Conservation (phyloP, 2,329 filamentous ascomycete species). For the Keithomyces neogunnii region DNA sequence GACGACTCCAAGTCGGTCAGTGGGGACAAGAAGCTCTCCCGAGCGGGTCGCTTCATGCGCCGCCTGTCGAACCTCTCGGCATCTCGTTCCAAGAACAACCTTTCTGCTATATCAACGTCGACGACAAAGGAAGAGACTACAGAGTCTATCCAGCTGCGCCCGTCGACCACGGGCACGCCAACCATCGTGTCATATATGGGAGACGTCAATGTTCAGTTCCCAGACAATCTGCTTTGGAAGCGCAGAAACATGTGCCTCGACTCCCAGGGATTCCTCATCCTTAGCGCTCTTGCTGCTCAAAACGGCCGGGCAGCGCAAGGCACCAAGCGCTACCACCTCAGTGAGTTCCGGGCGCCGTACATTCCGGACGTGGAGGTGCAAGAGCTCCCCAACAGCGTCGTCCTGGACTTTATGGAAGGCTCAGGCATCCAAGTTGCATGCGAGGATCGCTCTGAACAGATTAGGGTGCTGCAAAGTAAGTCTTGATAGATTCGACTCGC, state of each 20-base stretch:
- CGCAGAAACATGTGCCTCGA: slow-evolving; percentile 82
- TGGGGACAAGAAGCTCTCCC: slow-evolving; percentile 39
- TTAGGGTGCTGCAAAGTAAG: slow-evolving; percentile 45
- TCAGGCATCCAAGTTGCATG: slow-evolving; percentile 57
- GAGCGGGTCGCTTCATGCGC: slow-evolving; percentile 50
- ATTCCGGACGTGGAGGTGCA: slow-evolving; percentile 85
- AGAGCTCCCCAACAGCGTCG: slow-evolving; percentile 81
- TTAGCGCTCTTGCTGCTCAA: slow-evolving; percentile 55
- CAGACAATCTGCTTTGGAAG: slow-evolving; percentile 94
- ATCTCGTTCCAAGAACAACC: slow-evolving; percentile 34
- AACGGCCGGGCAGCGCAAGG: slow-evolving; percentile 35
- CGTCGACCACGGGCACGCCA: slow-evolving; percentile 22
- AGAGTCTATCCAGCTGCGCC: slow-evolving; percentile 13
- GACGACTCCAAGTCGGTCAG: slow-evolving; percentile 34
- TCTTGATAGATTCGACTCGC: slow-evolving; percentile 8
- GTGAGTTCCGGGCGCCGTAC: slow-evolving; percentile 71
- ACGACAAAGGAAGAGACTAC: slow-evolving; percentile 38
- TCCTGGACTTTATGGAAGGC: slow-evolving; percentile 52
- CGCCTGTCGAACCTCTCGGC: slow-evolving; percentile 47
- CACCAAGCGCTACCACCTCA: slow-evolving; percentile 74
- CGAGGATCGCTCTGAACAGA: slow-evolving; percentile 51
- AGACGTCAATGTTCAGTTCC: slow-evolving; percentile 95
- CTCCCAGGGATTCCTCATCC: slow-evolving; percentile 70
- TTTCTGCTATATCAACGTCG: slow-evolving; percentile 38
- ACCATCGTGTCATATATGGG: slow-evolving; percentile 62